These are phyloP conservation scores for Vitis rotundifolia DNA, from an alignment of 164 flowering plant genomes.

Conservation along the genomic window DNA sequence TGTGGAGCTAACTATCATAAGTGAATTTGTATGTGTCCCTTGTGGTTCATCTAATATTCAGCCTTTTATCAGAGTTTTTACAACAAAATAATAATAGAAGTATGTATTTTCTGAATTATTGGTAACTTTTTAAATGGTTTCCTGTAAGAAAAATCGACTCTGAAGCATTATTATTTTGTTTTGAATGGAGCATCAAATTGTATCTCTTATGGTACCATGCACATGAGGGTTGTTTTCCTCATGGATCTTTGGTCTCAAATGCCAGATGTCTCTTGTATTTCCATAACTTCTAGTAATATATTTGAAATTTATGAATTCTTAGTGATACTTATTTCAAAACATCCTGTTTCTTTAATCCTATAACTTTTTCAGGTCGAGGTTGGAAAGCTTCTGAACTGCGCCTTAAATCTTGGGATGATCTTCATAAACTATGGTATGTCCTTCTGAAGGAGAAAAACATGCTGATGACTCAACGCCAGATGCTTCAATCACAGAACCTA, in stretches of 20 bases:
- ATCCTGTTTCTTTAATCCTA: neutral
- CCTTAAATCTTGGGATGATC: conserved; percentile 93
- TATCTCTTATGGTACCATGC: neutral
- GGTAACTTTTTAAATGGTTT: neutral
- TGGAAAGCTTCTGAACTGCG: conserved; percentile 97
- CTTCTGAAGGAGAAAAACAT: conserved; percentile 94
- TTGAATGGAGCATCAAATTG: neutral
- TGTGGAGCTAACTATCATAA: neutral
- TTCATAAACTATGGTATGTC: conserved; percentile 91
- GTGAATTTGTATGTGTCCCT: neutral
- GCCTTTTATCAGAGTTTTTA: neutral
- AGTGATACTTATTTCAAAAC: neutral
- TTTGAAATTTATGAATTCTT: neutral
- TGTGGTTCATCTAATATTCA: neutral
- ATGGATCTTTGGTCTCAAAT: neutral
- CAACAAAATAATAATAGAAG: neutral
- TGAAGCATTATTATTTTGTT: neutral
- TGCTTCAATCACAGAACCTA: conserved; percentile 87
- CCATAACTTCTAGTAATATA: neutral
- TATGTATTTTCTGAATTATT: neutral
- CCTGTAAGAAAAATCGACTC: neutral
- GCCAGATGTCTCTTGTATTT: neutral
- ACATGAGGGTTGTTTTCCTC: neutral
- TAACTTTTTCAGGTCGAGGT: conserved; percentile 63
- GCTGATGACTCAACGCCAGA: conserved; percentile 95